Conservation (phyloP, 495 filamentous ascomycete genomes). For the Aspergillus funiculosus region DNA sequence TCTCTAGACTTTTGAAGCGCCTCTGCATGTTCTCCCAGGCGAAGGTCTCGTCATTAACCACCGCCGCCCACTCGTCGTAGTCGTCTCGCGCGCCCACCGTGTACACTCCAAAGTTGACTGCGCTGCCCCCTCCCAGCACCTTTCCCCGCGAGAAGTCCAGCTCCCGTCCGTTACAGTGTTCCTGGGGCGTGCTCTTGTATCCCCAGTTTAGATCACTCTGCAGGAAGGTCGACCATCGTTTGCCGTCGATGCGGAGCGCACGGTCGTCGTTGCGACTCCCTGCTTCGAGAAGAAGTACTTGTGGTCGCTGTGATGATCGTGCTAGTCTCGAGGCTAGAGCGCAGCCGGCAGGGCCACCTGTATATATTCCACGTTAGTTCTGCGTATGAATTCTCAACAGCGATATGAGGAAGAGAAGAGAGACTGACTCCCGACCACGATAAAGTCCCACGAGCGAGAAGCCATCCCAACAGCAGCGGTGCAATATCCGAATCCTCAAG, state of each 20-base stretch:
- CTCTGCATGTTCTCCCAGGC: conserved; percentile 43
- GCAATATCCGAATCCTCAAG: no score
- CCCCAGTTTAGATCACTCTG: conserved; percentile 50
- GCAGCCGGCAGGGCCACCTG: conserved; percentile 55
- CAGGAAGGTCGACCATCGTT: conserved; percentile 48
- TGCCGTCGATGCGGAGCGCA: conserved; percentile 42
- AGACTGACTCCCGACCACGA: no score
- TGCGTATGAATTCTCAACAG: neutral
- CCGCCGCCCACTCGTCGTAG: conserved; percentile 51
- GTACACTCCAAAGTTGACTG: conserved; percentile 60
- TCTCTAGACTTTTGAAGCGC: conserved; percentile 49
- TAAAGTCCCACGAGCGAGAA: no score
- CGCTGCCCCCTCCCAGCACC: conserved; percentile 55
- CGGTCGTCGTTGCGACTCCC: conserved; percentile 46
- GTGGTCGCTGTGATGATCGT: conserved; percentile 36
- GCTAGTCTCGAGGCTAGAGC: conserved; percentile 45
- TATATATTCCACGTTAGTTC: neutral
- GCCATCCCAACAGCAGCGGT: no score
- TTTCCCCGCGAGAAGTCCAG: conserved; percentile 55
- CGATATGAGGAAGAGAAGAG: no score
- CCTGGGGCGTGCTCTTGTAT: conserved; percentile 54
- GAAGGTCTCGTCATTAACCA: conserved; percentile 41
- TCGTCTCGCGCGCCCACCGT: conserved; percentile 53
- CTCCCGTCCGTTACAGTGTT: conserved; percentile 42
- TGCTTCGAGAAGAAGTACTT: conserved; percentile 55